phyloP scores from a whole-genome alignment of 2,329 filamentous ascomycete species.

The Cadophora malorum region DNA sequence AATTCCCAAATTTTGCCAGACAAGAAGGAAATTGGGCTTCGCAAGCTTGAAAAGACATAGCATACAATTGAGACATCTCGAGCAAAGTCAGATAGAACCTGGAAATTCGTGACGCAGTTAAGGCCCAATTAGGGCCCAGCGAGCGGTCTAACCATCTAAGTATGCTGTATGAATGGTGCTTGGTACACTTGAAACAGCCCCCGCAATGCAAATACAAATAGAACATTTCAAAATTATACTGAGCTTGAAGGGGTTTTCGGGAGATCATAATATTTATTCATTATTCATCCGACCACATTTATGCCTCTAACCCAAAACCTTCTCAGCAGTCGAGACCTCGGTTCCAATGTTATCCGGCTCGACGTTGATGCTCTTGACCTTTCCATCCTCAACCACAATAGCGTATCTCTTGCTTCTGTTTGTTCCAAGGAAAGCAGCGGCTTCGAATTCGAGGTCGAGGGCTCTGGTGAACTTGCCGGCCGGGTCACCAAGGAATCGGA shows the following conservation, averaged over 20 bases:
- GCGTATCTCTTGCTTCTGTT: constrained; percentile 87
- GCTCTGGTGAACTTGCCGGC: constrained; percentile 80
- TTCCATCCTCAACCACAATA: constrained; percentile 81
- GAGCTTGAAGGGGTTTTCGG: not conserved
- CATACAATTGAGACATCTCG: too few relatives aligned
- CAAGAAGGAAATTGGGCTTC: not conserved
- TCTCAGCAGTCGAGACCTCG: constrained; percentile 51
- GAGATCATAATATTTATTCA: not conserved
- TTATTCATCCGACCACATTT: not conserved
- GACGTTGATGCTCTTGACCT: constrained; percentile 80
- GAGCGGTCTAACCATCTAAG: not conserved
- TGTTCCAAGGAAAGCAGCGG: constrained; percentile 78
- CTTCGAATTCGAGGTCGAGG: constrained; percentile 83
- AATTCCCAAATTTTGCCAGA: not conserved
- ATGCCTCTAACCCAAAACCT: constrained; percentile 36
- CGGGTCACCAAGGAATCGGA: constrained; percentile 88
- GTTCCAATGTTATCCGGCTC: constrained; percentile 90
- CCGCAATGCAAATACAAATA: not conserved
- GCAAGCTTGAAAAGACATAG: not conserved
- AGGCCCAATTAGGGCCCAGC: too few relatives aligned
- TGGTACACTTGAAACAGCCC: not conserved
- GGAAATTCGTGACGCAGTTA: too few relatives aligned
- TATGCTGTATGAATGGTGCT: not conserved
- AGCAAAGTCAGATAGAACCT: too few relatives aligned
- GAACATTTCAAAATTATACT: not conserved